A percentile compares a stretch with the other conserved stretches of the same genome.
Conservation (phyloP, 371 early-diverging fungal genomes). For the Syncephalastrum sp. region DNA sequence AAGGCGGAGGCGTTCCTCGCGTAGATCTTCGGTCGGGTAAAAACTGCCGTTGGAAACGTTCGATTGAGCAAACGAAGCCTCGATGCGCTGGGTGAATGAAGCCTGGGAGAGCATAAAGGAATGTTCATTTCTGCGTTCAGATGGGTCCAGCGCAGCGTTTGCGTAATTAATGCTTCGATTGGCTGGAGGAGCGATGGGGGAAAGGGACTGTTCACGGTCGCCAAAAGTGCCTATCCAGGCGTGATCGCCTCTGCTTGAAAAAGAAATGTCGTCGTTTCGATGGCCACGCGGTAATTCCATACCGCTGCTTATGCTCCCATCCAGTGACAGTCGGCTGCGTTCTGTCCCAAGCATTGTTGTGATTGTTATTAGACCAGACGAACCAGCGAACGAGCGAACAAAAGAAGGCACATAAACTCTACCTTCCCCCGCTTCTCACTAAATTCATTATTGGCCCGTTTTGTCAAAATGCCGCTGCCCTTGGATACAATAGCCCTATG, state of each 20-base stretch:
- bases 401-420: no score
- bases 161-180: background rate
- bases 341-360: no score
- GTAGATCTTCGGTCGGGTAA: slow-evolving; percentile 5
- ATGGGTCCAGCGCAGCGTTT: slow-evolving; percentile 1
- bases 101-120: slow-evolving; percentile 10
- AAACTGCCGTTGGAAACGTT: slow-evolving; percentile 3
- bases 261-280: no score
- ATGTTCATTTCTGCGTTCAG: slow-evolving; percentile 4
- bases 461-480: no score
- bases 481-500: no score
- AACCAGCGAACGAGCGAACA: no score
- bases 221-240: slow-evolving; percentile 16
- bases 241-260: background rate
- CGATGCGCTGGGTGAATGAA: slow-evolving; percentile 4
- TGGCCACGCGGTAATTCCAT: no score
- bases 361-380: no score
- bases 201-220: slow-evolving; percentile 11
- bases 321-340: no score
- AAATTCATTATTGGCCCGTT: no score
- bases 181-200: slow-evolving; percentile 9
- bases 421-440: no score
- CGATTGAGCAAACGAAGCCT: background rate
- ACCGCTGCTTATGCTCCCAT: no score
- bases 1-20: slow-evolving; percentile 19